Evolutionary conservation across 148 eudicot genomes (phyloP).

Genomic region (Simmondsia chinensis): DNA sequence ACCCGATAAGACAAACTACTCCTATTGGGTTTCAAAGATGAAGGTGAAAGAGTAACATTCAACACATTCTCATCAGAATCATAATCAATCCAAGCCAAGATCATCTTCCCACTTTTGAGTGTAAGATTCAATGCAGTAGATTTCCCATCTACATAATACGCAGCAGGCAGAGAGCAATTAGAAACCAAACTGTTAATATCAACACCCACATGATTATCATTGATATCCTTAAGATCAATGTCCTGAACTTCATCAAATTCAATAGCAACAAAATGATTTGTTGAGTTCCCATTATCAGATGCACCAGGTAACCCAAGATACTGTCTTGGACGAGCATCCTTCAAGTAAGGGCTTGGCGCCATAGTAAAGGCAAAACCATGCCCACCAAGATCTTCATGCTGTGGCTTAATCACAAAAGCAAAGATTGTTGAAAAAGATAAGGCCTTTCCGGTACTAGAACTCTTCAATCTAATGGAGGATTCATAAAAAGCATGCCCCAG

Average conservation of each 20-base stretch:
- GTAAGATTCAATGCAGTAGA: background rate
- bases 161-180: background rate
- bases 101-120: slow-evolving; percentile 1
- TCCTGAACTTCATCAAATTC: background rate
- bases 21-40: slow-evolving; percentile 29
- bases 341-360: background rate
- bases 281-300: too few relatives aligned
- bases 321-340: background rate
- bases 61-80: background rate
- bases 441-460: too few relatives aligned
- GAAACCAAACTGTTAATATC: background rate
- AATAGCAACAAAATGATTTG: slow-evolving; percentile 1
- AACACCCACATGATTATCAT: too few relatives aligned
- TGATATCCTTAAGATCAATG: background rate
- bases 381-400: background rate
- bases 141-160: slow-evolving; percentile 1
- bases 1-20: slow-evolving; percentile 27
- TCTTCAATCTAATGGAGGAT: background rate
- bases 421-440: slow-evolving; percentile 7
- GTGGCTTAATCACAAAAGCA: slow-evolving; percentile 1
- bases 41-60: slow-evolving; percentile 20
- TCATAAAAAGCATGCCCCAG: background rate
- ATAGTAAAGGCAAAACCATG: slow-evolving; percentile 6
- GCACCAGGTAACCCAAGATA: background rate
- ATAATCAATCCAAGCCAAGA: slow-evolving; percentile 7